Conservation (phyloP, 2,329 filamentous ascomycete species). For the Didymellaceae sp. region DNA sequence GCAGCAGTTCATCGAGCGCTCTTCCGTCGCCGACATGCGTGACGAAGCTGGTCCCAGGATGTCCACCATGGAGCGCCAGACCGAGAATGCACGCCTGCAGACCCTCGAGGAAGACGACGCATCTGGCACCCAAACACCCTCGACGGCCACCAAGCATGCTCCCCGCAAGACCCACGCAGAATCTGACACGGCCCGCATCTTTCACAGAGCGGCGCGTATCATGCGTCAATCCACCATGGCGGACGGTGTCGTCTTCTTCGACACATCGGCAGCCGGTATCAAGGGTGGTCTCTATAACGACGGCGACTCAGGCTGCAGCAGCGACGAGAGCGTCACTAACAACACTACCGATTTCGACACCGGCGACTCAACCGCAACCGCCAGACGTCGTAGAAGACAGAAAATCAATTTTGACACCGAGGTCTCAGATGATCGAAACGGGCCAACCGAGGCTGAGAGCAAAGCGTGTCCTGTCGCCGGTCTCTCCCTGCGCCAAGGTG, state of each 20-base stretch:
- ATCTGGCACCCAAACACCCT: slow-evolving; percentile 6
- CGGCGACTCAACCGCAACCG: slow-evolving; percentile 30
- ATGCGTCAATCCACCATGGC: slow-evolving; percentile 42
- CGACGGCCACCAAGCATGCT: slow-evolving; percentile 21
- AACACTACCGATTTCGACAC: slow-evolving; percentile 42
- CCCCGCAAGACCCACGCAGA: slow-evolving; percentile 34
- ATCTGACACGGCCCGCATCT: slow-evolving; percentile 37
- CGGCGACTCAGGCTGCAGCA: slow-evolving; percentile 23
- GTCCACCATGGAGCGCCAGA: slow-evolving; percentile 42
- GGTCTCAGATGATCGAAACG: neutral
- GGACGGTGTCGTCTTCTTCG: slow-evolving; percentile 47
- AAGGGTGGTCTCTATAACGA: slow-evolving; percentile 32
- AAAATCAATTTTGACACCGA: slow-evolving; percentile 9
- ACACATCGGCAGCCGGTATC: slow-evolving; percentile 41
- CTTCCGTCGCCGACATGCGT: slow-evolving; percentile 30
- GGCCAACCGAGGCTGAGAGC: slow-evolving; percentile 20
- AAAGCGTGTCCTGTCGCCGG: slow-evolving; percentile 36
- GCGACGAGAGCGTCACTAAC: slow-evolving; percentile 39
- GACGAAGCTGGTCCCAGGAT: slow-evolving; percentile 22
- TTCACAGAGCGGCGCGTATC: slow-evolving; percentile 45
- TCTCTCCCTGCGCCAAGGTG: slow-evolving; percentile 29
- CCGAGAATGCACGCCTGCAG: slow-evolving; percentile 42
- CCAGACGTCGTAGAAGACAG: slow-evolving; percentile 26
- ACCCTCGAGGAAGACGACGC: slow-evolving; percentile 32
- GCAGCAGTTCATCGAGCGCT: slow-evolving; percentile 44